These are phyloP conservation scores for Beverwykella pulmonaria DNA, from an alignment of 495 filamentous ascomycete genomes.

Conservation along the genomic window DNA sequence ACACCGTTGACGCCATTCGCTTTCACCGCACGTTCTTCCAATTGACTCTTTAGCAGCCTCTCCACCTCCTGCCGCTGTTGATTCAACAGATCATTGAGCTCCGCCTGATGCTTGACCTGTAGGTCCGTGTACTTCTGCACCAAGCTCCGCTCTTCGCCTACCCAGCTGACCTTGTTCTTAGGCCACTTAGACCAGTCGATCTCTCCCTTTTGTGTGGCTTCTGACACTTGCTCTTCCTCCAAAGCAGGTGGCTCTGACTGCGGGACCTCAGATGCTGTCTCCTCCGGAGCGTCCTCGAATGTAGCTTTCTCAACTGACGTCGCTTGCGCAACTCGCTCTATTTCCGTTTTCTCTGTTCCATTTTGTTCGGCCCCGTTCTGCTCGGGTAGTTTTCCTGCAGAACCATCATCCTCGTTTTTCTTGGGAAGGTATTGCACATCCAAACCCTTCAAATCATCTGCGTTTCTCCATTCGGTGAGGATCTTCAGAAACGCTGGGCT, in stretches of 20 bases:
- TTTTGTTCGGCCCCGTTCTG: neutral
- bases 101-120: slow-evolving; percentile 17
- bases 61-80: slow-evolving; percentile 3
- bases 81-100: slow-evolving; percentile 15
- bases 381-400: no score
- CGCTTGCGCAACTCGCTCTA: no score
- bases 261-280: neutral
- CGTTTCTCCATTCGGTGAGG: slow-evolving; percentile 24
- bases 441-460: slow-evolving; percentile 16
- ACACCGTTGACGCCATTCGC: neutral
- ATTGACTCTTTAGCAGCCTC: neutral
- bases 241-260: neutral
- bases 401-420: neutral
- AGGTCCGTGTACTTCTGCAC: slow-evolving; percentile 7
- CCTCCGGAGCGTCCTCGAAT: neutral
- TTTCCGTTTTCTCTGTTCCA: no score
- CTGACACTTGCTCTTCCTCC: neutral
- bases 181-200: no score
- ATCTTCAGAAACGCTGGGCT: slow-evolving; percentile 22
- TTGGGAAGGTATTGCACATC: neutral
- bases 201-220: no score
- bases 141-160: neutral
- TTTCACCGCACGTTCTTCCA: no score
- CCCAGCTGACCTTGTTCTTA: neutral
- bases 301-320: neutral